Conservation (phyloP, 768 basidiomycete species). For the Tricholoma bakamatsutake region DNA sequence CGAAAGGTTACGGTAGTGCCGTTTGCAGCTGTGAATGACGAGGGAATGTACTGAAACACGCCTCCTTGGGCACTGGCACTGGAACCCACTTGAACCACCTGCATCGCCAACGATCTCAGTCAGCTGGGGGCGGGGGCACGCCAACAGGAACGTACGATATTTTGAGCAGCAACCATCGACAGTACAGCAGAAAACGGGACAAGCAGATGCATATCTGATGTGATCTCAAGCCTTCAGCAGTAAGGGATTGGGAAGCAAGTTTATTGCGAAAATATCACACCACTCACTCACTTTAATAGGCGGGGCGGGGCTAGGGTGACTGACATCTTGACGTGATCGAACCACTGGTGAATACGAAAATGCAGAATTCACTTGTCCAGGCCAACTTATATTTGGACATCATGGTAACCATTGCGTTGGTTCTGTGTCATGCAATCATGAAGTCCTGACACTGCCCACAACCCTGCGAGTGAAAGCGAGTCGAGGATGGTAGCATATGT, state of each 20-base stretch:
- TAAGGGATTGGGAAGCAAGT: background rate
- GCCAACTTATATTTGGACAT: too few relatives aligned
- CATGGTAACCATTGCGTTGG: too few relatives aligned
- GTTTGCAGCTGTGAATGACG: conserved; percentile 32
- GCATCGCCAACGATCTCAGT: background rate
- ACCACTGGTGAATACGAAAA: background rate
- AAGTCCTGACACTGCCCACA: too few relatives aligned
- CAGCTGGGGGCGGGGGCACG: background rate
- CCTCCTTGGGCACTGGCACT: conserved; percentile 23
- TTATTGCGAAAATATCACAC: background rate
- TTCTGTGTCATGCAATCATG: too few relatives aligned
- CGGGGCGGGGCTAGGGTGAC: background rate
- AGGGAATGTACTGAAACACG: conserved; percentile 42
- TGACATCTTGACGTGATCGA: background rate
- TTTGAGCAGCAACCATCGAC: conserved; percentile 21
- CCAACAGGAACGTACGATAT: background rate
- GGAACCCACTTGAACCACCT: conserved; percentile 36
- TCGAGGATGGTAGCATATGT: too few relatives aligned
- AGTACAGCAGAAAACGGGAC: conserved; percentile 3
- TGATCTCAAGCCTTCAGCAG: background rate
- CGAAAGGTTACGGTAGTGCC: conserved; percentile 45
- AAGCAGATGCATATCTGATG: conserved; percentile 7
- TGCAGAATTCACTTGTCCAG: too few relatives aligned
- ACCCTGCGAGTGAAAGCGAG: too few relatives aligned
- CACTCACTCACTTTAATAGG: background rate